A percentile compares a stretch with the other conserved stretches of the same genome.
Conservation (phyloP, 768 basidiomycete species). For the Chlorophyllum brunneum region DNA sequence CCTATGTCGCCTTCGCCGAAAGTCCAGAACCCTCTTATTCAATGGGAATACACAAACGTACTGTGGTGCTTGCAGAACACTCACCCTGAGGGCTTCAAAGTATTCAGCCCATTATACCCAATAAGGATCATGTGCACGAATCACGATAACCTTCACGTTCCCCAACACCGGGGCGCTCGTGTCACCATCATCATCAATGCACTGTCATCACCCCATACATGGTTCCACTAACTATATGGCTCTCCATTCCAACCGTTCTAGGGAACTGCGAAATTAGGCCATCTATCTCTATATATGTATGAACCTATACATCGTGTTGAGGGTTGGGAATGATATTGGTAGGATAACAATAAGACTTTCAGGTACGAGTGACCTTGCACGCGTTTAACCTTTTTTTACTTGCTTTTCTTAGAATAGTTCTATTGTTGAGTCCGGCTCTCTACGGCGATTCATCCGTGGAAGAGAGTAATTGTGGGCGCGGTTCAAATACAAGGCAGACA, state of each 20-base stretch:
- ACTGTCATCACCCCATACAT: too few relatives aligned
- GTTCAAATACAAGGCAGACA: too few relatives aligned
- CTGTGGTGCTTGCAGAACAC: too few relatives aligned
- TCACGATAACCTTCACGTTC: too few relatives aligned
- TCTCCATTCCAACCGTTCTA: slow-evolving; percentile 2
- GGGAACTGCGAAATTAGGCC: neutral
- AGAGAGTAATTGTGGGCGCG: neutral
- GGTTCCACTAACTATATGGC: neutral
- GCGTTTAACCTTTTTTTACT: neutral
- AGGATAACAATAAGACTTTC: slow-evolving; percentile 7
- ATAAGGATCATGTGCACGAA: too few relatives aligned
- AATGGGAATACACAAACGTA: too few relatives aligned
- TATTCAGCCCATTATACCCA: too few relatives aligned
- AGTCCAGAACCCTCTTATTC: too few relatives aligned
- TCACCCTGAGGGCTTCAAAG: too few relatives aligned
- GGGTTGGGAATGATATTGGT: neutral
- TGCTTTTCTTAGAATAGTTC: neutral
- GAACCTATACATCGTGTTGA: neutral
- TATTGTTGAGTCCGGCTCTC: slow-evolving; percentile 1
- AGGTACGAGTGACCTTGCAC: slow-evolving; percentile 3
- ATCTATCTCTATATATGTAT: slow-evolving; percentile 5
- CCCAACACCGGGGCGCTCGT: too few relatives aligned
- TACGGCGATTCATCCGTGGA: neutral
- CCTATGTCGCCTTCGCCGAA: too few relatives aligned
- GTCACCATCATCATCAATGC: too few relatives aligned